A percentile compares a stretch with the other conserved stretches of the same genome.
Evolutionary conservation across 2,329 filamentous ascomycete genomes (phyloP).

Genomic region (Mollisia scopiformis): DNA sequence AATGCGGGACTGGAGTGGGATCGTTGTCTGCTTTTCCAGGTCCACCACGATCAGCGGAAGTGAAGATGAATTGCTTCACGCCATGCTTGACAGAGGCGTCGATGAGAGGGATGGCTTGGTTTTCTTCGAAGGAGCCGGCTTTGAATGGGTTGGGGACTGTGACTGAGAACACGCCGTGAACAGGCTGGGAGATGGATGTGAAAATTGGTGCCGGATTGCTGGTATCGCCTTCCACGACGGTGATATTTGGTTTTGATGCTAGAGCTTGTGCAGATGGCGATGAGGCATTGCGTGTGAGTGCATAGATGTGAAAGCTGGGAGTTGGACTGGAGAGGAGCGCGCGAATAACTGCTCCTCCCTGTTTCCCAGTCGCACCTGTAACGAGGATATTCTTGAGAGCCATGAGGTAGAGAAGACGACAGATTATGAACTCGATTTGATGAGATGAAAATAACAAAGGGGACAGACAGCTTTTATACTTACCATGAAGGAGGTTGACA

Average conservation of each 20-base stretch:
- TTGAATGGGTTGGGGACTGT: slow-evolving; percentile 29
- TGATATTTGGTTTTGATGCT: slow-evolving; percentile 45
- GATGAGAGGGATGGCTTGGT: slow-evolving; percentile 54
- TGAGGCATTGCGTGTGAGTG: slow-evolving; percentile 52
- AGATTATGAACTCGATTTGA: too few species aligned
- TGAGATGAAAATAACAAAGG: too few species aligned
- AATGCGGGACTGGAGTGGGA: slow-evolving; percentile 55
- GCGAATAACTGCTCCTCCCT: slow-evolving; percentile 38
- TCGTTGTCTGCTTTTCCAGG: slow-evolving; percentile 45
- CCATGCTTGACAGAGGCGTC: slow-evolving; percentile 52
- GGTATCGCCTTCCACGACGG: slow-evolving; percentile 59
- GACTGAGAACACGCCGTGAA: slow-evolving; percentile 66
- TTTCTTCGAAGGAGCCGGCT: slow-evolving; percentile 41
- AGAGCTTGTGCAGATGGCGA: slow-evolving; percentile 49
- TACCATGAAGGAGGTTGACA: too few species aligned
- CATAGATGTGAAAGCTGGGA: slow-evolving; percentile 49
- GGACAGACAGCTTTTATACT: too few species aligned
- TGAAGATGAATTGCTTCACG: slow-evolving; percentile 60
- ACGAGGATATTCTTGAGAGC: slow-evolving; percentile 32
- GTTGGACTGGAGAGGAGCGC: slow-evolving; percentile 38
- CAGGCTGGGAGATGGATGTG: slow-evolving; percentile 33
- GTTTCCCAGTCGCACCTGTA: slow-evolving; percentile 40
- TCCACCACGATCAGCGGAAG: slow-evolving; percentile 59
- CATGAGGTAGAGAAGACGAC: background rate
- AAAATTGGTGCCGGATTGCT: slow-evolving; percentile 55